A percentile compares a stretch with the other conserved stretches of the same genome.
phyloP scores from a whole-genome alignment of 495 filamentous ascomycete species.

The Chlorociboria aeruginascens region DNA sequence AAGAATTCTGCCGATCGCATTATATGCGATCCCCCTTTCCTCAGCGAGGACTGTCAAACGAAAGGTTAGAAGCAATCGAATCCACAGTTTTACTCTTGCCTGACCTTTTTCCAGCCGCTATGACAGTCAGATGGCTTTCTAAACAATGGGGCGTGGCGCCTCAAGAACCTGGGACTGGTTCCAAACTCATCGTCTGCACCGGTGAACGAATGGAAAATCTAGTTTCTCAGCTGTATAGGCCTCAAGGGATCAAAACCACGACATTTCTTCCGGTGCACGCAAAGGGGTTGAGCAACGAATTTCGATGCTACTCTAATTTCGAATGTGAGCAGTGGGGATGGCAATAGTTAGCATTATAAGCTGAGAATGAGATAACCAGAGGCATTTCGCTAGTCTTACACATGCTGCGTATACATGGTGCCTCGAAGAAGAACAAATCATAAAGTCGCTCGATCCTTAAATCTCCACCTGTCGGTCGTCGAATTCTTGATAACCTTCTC shows the following conservation, averaged over 20 bases:
- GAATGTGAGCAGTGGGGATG: constrained; percentile 42
- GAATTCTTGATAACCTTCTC: constrained; percentile 41
- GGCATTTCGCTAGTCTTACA: no score
- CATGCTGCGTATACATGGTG: not conserved
- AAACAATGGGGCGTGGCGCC: constrained; percentile 24
- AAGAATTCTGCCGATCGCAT: constrained; percentile 55
- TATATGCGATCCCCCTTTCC: constrained; percentile 66
- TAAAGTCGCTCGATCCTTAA: constrained; percentile 31
- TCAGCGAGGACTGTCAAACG: constrained; percentile 70
- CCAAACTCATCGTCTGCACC: constrained; percentile 51
- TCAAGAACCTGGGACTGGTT: not conserved
- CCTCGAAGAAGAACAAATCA: constrained; percentile 16
- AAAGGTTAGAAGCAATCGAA: constrained; percentile 37
- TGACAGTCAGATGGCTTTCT: constrained; percentile 60
- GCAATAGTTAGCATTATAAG: no score
- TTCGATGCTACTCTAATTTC: constrained; percentile 66
- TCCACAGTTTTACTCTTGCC: not conserved
- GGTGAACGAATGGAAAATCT: constrained; percentile 55
- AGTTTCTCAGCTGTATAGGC: constrained; percentile 37
- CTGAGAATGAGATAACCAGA: no score
- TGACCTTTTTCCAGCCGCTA: constrained; percentile 36
- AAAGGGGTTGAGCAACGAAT: constrained; percentile 64
- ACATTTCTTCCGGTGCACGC: constrained; percentile 50
- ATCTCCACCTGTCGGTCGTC: constrained; percentile 41
- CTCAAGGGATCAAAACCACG: constrained; percentile 40